Evolutionary conservation across 768 basidiomycete species (phyloP).

Genomic region (Termitomyces sp.): DNA sequence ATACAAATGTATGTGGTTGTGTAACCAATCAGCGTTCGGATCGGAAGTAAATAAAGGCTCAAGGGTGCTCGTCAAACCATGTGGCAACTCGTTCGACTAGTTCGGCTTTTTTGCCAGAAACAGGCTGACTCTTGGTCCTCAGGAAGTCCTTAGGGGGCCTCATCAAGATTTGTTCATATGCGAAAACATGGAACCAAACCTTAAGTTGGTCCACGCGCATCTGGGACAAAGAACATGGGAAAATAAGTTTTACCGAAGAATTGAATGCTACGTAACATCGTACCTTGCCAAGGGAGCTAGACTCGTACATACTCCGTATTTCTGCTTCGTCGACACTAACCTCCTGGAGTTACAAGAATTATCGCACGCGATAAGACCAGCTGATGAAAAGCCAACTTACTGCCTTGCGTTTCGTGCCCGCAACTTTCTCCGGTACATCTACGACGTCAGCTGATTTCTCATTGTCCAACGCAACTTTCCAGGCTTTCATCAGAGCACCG

Average conservation of each 20-base stretch:
- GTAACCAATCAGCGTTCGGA: not conserved
- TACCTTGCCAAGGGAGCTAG: constrained; percentile 65
- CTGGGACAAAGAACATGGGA: constrained; percentile 31
- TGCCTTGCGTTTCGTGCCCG: constrained; percentile 67
- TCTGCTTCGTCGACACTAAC: constrained; percentile 67
- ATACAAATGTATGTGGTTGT: not conserved
- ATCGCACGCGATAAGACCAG: constrained; percentile 2
- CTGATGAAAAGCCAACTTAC: constrained; percentile 37
- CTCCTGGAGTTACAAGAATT: constrained; percentile 39
- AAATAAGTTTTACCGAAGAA: constrained; percentile 8
- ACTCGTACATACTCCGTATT: constrained; percentile 62
- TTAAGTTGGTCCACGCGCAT: constrained; percentile 77
- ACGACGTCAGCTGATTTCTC: constrained; percentile 64
- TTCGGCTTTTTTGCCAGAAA: constrained; percentile 72
- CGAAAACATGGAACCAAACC: constrained; percentile 34
- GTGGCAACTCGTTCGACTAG: constrained; percentile 62
- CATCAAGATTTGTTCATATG: not conserved
- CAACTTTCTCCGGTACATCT: constrained; percentile 26
- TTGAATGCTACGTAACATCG: constrained; percentile 14
- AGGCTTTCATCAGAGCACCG: constrained; percentile 62
- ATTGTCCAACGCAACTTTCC: constrained; percentile 60
- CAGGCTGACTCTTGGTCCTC: constrained; percentile 56
- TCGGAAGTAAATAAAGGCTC: not conserved
- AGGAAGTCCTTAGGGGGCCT: constrained; percentile 57
- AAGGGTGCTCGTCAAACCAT: constrained; percentile 49